phyloP scores from a whole-genome alignment of 345 rosid genomes.

The Dipteronia dyeriana region DNA sequence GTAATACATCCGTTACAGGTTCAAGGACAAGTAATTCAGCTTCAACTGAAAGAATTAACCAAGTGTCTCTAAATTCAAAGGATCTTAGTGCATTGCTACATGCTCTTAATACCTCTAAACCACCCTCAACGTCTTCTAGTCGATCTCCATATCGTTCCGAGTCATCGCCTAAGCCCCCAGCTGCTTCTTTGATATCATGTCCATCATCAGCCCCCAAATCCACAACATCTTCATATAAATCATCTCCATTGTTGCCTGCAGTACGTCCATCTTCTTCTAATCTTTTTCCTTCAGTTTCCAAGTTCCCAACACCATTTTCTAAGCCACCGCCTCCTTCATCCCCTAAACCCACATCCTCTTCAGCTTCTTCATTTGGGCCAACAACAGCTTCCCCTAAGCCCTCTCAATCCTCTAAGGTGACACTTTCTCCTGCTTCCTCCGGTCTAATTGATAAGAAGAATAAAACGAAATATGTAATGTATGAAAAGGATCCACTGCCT shows the following conservation, averaged over 20 bases:
- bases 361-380: neutral
- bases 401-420: conserved; percentile 17
- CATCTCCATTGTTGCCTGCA: neutral
- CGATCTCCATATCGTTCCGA: too few relatives aligned
- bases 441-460: neutral
- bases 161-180: too few relatives aligned
- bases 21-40: neutral
- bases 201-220: neutral
- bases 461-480: neutral
- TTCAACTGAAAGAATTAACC: neutral
- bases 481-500: conserved; percentile 19
- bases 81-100: too few relatives aligned
- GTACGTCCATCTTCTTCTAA: neutral
- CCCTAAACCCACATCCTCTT: neutral
- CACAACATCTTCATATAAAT: neutral
- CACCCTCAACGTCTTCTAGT: neutral
- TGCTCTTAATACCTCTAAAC: too few relatives aligned
- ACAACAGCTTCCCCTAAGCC: conserved; percentile 7
- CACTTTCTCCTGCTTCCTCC: conserved; percentile 14
- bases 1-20: neutral
- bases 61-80: too few relatives aligned
- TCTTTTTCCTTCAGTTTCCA: too few relatives aligned
- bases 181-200: neutral
- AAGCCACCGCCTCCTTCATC: neutral
- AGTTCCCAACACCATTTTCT: conserved; percentile 3